Conservation (phyloP, 495 filamentous ascomycete species). For the Podospora didyma region DNA sequence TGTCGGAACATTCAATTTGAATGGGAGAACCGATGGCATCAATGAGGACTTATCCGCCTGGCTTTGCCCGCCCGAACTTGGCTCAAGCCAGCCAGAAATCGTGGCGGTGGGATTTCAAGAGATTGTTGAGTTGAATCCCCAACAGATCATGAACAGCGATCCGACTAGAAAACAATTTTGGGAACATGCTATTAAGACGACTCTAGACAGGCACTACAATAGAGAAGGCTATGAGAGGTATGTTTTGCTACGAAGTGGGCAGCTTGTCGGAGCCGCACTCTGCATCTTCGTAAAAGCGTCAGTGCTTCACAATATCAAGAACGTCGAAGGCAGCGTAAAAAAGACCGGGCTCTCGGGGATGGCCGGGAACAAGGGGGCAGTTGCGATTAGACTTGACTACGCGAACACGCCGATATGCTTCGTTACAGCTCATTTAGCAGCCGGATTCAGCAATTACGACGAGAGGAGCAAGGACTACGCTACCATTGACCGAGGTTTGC, state of each 20-base stretch:
- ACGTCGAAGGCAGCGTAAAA: conserved; percentile 92
- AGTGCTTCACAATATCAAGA: conserved; percentile 76
- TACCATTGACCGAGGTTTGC: conserved; percentile 80
- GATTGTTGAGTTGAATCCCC: conserved; percentile 92
- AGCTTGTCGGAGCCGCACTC: conserved; percentile 90
- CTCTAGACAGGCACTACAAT: conserved; percentile 67
- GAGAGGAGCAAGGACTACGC: conserved; percentile 90
- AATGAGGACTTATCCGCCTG: conserved; percentile 78
- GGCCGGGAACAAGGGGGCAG: conserved; percentile 96
- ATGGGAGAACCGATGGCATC: conserved; percentile 73
- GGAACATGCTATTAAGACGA: conserved; percentile 76
- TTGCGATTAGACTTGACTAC: conserved; percentile 93
- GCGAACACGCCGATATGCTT: conserved; percentile 93
- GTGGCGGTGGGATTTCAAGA: conserved; percentile 93
- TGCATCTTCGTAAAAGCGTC: conserved; percentile 84
- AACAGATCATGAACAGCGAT: conserved; percentile 99
- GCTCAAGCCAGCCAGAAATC: conserved; percentile 63
- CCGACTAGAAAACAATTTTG: conserved; percentile 78
- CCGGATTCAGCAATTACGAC: conserved; percentile 95
- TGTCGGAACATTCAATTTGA: conserved; percentile 92
- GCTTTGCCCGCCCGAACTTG: conserved; percentile 60
- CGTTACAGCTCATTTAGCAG: conserved; percentile 93
- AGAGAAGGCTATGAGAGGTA: conserved; percentile 67
- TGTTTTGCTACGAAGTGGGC: conserved; percentile 83
- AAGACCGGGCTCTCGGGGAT: conserved; percentile 98